Conservation (phyloP, 345 rosid genomes). For the Ceriops decandra region DNA sequence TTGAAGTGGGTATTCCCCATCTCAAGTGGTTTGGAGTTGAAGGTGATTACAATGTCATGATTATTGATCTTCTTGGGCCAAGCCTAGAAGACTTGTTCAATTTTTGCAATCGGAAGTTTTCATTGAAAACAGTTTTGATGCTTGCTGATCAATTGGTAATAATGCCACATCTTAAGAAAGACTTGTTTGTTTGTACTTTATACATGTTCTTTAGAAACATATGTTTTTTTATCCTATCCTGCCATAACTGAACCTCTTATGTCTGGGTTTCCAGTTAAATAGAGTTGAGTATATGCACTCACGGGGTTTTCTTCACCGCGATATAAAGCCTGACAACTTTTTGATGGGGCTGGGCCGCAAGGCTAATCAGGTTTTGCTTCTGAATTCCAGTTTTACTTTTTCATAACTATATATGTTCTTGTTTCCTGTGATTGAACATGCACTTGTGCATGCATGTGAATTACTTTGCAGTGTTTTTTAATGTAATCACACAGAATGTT, state of each 20-base stretch:
- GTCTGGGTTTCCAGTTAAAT: slow-evolving; percentile 44
- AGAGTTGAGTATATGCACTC: slow-evolving; percentile 64
- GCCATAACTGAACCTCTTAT: slow-evolving; percentile 7
- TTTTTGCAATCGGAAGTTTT: slow-evolving; percentile 53
- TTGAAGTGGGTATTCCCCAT: slow-evolving; percentile 61
- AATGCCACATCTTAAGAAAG: not conserved
- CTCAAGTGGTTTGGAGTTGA: slow-evolving; percentile 73
- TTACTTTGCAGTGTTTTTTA: not conserved
- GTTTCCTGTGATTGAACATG: not conserved
- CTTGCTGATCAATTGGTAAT: slow-evolving; percentile 71
- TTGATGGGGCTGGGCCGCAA: slow-evolving; percentile 45
- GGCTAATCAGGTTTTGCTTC: slow-evolving; percentile 50
- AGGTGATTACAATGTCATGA: slow-evolving; percentile 64
- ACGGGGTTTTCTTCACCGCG: slow-evolving; percentile 67
- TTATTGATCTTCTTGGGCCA: slow-evolving; percentile 71
- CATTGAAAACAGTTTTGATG: slow-evolving; percentile 64
- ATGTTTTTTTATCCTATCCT: not conserved
- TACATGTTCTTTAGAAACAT: not conserved
- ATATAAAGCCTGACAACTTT: slow-evolving; percentile 55
- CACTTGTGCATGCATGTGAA: not conserved
- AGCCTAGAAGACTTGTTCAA: slow-evolving; percentile 73
- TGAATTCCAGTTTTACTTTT: not conserved
- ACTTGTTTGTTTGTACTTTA: not conserved
- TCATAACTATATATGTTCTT: not conserved
- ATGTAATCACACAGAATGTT: too few species aligned